Base-by-base conservation (phyloP, 73 alveolate genomes). In the Symbiodinium natans region DNA sequence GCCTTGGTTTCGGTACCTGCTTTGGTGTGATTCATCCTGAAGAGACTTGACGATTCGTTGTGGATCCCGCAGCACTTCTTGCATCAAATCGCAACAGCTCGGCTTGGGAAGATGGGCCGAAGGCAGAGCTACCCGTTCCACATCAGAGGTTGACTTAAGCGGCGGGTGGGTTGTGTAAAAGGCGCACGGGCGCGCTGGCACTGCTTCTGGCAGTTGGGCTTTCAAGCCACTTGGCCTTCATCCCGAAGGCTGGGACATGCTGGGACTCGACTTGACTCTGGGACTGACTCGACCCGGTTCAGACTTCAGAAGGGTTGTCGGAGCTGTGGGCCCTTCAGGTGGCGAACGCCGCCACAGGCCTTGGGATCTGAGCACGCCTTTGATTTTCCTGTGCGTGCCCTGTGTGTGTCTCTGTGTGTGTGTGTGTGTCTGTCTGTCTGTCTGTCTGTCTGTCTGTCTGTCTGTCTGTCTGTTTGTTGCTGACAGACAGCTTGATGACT, bases 161-260 rank as follows among this genome's bases (percentile, higher is more conserved):
- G n/a, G n/a, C 59, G 59, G 59, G 59, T 46, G 21, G 13, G 59
- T 23, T 63, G 80, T 36, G 71, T 23, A 0, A 52, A 23, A 63
- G 80, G 80, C 80, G 80, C 80, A 36, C 80, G 19, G 80, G 36
- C 80, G 80, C 59, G 21, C 59, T 63, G 80, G 80, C 80, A 23
- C 33, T 63, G 17, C 80, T 63, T 29, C 80, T 63, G 33, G 80
- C 33, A 0, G 21, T 63, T 25, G 80, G 80, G 33, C 80, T 63
- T 63, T 63, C 80, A 63, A 63, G 36, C 33, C 80, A n/a, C 33
- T 29, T 63, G 80, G 80, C 80, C 33, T 63, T 63, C 38, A 63
- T 63, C 80, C 80, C 80, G 80, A 63, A 63, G 80, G 80, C 80
- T 27, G 80, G 77, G 77, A n/a, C n/a, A n/a, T n/a, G n/a, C n/a